These are phyloP conservation scores for Oenanthe sinensis DNA, from an alignment of 129 eudicot species.

Conservation along the genomic window DNA sequence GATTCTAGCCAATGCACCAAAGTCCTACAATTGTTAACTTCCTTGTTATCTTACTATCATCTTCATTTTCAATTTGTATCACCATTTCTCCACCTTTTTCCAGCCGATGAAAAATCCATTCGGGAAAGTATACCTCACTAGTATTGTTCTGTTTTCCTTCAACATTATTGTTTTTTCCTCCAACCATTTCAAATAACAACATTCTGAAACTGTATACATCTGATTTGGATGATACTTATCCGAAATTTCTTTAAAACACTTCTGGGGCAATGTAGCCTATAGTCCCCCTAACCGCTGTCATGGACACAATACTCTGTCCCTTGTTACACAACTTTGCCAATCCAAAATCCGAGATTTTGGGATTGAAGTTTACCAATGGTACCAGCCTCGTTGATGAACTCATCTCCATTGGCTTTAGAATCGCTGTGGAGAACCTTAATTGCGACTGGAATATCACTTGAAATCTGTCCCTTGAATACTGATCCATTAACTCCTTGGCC, in stretches of 20 bases:
- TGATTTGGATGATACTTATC: too few relatives aligned
- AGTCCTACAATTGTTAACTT: neutral
- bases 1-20: neutral
- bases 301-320: neutral
- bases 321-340: neutral
- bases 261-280: too few relatives aligned
- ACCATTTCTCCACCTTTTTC: neutral
- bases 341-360: neutral
- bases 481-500: conserved; percentile 37
- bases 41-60: neutral
- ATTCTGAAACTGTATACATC: neutral
- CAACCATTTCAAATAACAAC: neutral
- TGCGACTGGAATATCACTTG: conserved; percentile 23
- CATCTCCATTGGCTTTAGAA: conserved; percentile 25
- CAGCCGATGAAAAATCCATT: neutral
- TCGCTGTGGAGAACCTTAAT: conserved; percentile 27
- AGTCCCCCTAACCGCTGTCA: neutral
- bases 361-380: conserved; percentile 16
- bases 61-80: neutral
- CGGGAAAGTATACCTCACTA: neutral
- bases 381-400: conserved; percentile 27
- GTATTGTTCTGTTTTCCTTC: neutral
- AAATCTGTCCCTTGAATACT: conserved; percentile 36
- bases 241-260: too few relatives aligned
- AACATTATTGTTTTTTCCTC: neutral